phyloP scores from a whole-genome alignment of 1,284 basidiomycete species.

The Rhodofomes roseus region DNA sequence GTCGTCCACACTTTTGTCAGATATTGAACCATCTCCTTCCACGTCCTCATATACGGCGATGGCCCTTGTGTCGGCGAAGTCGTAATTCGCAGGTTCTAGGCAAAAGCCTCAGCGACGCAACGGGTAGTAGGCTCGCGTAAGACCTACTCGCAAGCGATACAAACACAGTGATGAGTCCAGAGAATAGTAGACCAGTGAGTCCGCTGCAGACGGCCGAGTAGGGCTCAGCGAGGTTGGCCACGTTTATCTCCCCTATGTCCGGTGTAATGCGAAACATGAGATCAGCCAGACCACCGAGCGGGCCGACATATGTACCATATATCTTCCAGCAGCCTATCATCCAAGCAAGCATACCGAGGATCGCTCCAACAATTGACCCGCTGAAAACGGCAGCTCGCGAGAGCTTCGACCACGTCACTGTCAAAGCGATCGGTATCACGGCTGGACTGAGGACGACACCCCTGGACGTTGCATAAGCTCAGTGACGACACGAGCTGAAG shows the following conservation, averaged over 20 bases:
- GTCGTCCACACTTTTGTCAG: conserved; percentile 13
- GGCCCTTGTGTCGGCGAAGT: conserved; percentile 42
- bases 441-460: conserved; percentile 45
- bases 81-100: conserved; percentile 42
- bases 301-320: conserved; percentile 30
- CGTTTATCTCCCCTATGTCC: conserved; percentile 39
- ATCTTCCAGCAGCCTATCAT: conserved; percentile 50
- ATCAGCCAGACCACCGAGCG: not conserved
- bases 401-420: conserved; percentile 46
- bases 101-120: not conserved
- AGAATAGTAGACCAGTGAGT: conserved; percentile 41
- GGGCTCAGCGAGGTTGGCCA: conserved; percentile 40
- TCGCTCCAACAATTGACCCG: conserved; percentile 40
- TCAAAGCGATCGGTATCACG: conserved; percentile 45
- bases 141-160: conserved; percentile 38
- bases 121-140: not conserved
- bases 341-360: conserved; percentile 46
- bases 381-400: conserved; percentile 36
- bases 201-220: conserved; percentile 49
- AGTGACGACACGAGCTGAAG: not conserved
- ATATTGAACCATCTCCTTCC: conserved; percentile 4
- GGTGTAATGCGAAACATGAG: not conserved
- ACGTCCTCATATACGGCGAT: conserved; percentile 33
- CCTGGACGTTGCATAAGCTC: conserved; percentile 22
- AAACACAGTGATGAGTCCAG: conserved; percentile 38